Base-by-base conservation (phyloP, 2,329 filamentous ascomycete genomes). In the Blastomyces silverae region DNA sequence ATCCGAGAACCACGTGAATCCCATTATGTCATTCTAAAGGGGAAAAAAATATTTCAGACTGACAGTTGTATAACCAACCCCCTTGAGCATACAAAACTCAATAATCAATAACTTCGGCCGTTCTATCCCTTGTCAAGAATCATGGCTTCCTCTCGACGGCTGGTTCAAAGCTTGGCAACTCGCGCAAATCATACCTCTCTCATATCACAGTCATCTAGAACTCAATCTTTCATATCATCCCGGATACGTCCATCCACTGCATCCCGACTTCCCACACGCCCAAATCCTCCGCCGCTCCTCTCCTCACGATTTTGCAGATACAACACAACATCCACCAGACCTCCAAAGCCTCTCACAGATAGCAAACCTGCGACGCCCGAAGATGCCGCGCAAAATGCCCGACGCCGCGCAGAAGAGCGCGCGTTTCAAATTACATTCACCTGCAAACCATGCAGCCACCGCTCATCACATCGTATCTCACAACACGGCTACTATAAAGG, bases 401-500 rank as follows among this genome's bases (percentile, higher is more conserved):
- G 73, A 62, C 72, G 77, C 67, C 72, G 78, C 67, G 70, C 76
- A 66, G 67, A 77, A 66, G 74, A 86, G 70, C 91, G 91, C 1
- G 86, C 90, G 65, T 99, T 97, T 79, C 84, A 91, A 70, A 83
- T 99, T 69, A 90, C 87, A 61, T 97, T 99, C 76, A 99, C 94
- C 70, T 99, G 94, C 83, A 87, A 89, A 66, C 91, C 90, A 42
- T 99, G 94, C 79, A 81, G 83, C 57, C 80, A 84, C 46, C 88
- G 92, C 65, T 95, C 91, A n/a, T 84, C 87, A 15, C 95, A 99
- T 79, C 84, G 84, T 61, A 82, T 99, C 71, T 91, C 91, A 39
- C 97, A 97, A 77, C 94, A 97, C 74, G 94, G 91, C 42, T 99
- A 99, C 75, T 92, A 97, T 77, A 83, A 88, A 68, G 94, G 94